Base-by-base conservation (phyloP, 225 moss, liverwort and hornwort species). In the Antitrichia curtipendula region DNA sequence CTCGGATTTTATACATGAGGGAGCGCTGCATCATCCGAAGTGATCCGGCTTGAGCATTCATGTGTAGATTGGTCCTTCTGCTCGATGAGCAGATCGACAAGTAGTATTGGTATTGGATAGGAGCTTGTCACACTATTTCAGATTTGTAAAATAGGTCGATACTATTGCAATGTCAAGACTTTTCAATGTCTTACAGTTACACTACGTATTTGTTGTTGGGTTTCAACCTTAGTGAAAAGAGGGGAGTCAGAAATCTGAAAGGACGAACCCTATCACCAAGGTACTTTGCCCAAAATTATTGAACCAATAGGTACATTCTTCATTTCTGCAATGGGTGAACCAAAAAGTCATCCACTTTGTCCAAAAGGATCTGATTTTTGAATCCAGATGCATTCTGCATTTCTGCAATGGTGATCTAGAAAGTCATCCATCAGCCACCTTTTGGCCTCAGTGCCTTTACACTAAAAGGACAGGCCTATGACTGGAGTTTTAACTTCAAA, bases 401-500 rank as follows among this genome's bases (percentile, higher is more conserved):
- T 64, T 63, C 2, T 63, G 1, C 18, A 63, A 5, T 58, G 49
- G 0, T 64, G 49, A 12, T 12, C 7, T 49, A 20, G 0, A 32
- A 74, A 32, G 32, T 32, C 20, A 50, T 74, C 13, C 10, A 20
- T 5, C 0, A 1, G 2, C 1, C 8, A 31, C 5, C 50, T 21
- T 17, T 13, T 12, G 7, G 17, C 5, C 6, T 45, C 5, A 11
- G 1, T 12, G 19, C 18, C 47, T 4, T 43, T 31, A 0, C 1
- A 29, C 0, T 5, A 0, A 12, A 19, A 31, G 2, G 7, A 19
- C 1, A 2, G 19, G 3, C 11, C 29, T 73, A 7, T 11, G 2
- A 12, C 1, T 11, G 1, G 6, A 13, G 1, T 53, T 75, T 22
- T 23, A 5, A 15, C 0, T 52, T 0, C 3, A 23, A 23, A 53